Evolutionary conservation across 2,329 filamentous ascomycete genomes (phyloP).

Genomic region (Alternaria infectoria): DNA sequence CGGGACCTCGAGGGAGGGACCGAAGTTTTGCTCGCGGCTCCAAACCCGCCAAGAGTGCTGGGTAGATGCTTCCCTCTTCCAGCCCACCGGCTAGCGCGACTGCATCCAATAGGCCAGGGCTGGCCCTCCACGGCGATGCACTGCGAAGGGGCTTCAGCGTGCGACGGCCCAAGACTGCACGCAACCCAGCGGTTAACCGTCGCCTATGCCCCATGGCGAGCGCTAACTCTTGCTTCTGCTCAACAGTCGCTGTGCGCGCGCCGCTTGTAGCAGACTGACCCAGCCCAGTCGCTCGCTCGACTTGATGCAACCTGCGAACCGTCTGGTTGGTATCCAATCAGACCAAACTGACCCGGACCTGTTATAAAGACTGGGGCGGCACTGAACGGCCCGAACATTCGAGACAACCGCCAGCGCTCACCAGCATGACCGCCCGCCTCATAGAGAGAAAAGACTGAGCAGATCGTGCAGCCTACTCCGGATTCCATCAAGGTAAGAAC

Average conservation of each 20-base stretch:
- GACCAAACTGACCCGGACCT: not conserved
- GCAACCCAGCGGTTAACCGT: slow-evolving; percentile 8
- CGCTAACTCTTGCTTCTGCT: slow-evolving; percentile 11
- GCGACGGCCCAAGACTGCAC: slow-evolving; percentile 1
- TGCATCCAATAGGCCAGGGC: slow-evolving; percentile 14
- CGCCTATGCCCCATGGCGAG: not conserved
- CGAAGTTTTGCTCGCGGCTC: slow-evolving; percentile 24
- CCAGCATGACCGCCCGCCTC: not conserved
- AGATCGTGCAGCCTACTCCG: not conserved
- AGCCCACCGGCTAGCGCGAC: slow-evolving; percentile 19
- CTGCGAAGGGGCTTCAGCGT: slow-evolving; percentile 6
- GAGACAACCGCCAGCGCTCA: not conserved
- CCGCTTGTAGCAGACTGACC: slow-evolving; percentile 1
- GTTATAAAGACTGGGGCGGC: slow-evolving; percentile 2
- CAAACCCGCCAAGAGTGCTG: slow-evolving; percentile 20
- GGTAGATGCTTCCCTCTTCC: slow-evolving; percentile 13
- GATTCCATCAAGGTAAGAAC: not conserved
- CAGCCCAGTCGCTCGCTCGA: slow-evolving; percentile 8
- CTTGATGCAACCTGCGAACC: slow-evolving; percentile 8
- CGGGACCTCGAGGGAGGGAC: slow-evolving; percentile 11
- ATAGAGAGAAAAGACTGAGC: not conserved
- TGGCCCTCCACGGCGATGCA: slow-evolving; percentile 17
- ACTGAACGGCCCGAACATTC: slow-evolving; percentile 7
- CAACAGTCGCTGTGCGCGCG: slow-evolving; percentile 2
- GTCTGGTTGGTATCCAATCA: slow-evolving; percentile 2